These are phyloP conservation scores for Bombardia bombarda DNA, from an alignment of 495 filamentous ascomycete genomes.

Conservation along the genomic window DNA sequence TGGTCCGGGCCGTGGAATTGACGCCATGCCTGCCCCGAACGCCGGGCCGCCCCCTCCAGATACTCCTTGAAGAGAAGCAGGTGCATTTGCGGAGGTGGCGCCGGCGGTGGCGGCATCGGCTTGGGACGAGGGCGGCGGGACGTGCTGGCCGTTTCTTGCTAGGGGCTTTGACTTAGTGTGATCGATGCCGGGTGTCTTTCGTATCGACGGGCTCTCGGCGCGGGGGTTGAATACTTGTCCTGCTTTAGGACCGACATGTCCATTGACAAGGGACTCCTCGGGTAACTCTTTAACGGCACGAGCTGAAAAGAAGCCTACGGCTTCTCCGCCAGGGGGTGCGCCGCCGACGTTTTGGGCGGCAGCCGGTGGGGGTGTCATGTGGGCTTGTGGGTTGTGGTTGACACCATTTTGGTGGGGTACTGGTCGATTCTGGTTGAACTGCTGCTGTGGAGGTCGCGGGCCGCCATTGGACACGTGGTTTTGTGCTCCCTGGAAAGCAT, in stretches of 20 bases:
- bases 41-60: neutral
- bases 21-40: no score
- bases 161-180: conserved; percentile 66
- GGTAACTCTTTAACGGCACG: conserved; percentile 47
- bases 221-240: conserved; percentile 70
- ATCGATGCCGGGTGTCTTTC: conserved; percentile 84
- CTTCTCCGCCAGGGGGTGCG: conserved; percentile 7
- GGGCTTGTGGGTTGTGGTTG: conserved; percentile 25
- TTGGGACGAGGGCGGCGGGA: conserved; percentile 23
- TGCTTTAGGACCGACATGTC: conserved; percentile 30
- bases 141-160: conserved; percentile 35
- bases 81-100: neutral
- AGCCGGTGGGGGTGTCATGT: conserved; percentile 23
- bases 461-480: neutral
- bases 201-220: conserved; percentile 76
- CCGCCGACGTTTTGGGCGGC: conserved; percentile 13
- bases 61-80: neutral
- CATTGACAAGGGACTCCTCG: conserved; percentile 24
- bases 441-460: conserved; percentile 13
- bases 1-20: conserved; percentile 2
- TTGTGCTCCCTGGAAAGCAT: neutral
- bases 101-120: neutral
- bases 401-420: neutral
- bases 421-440: conserved; percentile 22
- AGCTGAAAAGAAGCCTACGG: conserved; percentile 62